Base-by-base conservation (phyloP, 1,284 basidiomycete genomes). In the Mycena sp. region DNA sequence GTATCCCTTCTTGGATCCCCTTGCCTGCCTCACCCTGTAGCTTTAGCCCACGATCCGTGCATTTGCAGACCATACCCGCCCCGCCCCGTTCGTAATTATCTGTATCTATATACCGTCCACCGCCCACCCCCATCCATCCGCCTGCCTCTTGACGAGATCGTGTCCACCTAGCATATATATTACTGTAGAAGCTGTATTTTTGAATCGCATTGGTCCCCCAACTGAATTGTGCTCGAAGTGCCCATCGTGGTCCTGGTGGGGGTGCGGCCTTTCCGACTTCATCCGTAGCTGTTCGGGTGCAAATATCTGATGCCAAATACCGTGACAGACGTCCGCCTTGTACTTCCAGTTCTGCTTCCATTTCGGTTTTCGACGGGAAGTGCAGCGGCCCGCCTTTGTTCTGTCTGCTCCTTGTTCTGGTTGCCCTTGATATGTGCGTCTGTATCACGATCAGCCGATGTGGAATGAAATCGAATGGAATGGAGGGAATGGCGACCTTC, bases 131-230 rank as follows among this genome's bases (percentile, higher is more conserved):
- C 37, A 26, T 23, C n/a, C n/a, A n/a, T n/a, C 19, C 48, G n/a
- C 6, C 17, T 25, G 19, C 43, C 46, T 58, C 46, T 43, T 51
- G 49, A 51, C 49, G 48, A 51, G 49, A 21, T 25, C 29, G 28
- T 11, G 1, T 41, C 6, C 38, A n/a, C 14, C 17, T 11, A n/a
- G 38, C 38, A 21, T 52, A 58, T 51, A 58, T 28, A 50, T 28
- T 50, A 56, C n/a, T 25, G 46, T 61, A 61, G 59, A 61, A 32
- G n/a, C 59, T 61, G 59, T 61, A 61, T 61, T 61, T 55, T 35
- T 61, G 26, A 46, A 38, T 53, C 28, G 19, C 19, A 40, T 32
- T 49, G 5, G 3, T 26, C 7, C 4, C 29, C 6, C 41, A 25
- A 7, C 10, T 19, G 2, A 3, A 28, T 26, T 10, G 3, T 2